These are phyloP conservation scores for Dentipellis fragilis DNA, from an alignment of 768 basidiomycete species.

Conservation along the genomic window DNA sequence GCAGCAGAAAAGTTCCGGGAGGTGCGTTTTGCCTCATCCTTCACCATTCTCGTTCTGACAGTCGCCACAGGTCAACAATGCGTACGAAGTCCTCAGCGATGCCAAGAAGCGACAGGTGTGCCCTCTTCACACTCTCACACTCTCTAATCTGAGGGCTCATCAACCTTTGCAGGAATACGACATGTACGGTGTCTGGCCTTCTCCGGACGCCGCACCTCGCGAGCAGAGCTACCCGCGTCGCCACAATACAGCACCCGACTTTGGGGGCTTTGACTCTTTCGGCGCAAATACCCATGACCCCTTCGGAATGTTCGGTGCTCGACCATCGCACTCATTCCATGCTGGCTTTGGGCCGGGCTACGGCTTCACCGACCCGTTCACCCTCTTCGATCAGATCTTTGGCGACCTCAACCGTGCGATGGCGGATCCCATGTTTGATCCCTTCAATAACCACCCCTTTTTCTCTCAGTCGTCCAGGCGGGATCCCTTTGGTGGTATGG, in stretches of 20 bases:
- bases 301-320: not conserved
- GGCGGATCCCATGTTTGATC: constrained; percentile 21
- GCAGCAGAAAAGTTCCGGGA: constrained; percentile 51
- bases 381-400: constrained; percentile 65
- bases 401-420: constrained; percentile 20
- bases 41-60: constrained; percentile 2
- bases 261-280: not conserved
- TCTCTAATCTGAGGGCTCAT: constrained; percentile 1
- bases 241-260: constrained; percentile 3
- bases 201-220: constrained; percentile 26
- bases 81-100: constrained; percentile 67
- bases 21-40: constrained; percentile 21
- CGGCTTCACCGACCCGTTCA: constrained; percentile 66
- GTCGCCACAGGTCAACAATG: constrained; percentile 56
- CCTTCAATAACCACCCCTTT: constrained; percentile 2
- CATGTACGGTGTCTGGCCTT: constrained; percentile 65
- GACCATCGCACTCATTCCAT: constrained; percentile 2
- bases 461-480: constrained; percentile 3
- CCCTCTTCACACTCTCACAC: not conserved
- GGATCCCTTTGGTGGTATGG: constrained; percentile 5
- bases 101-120: constrained; percentile 45
- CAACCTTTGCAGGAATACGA: constrained; percentile 48
- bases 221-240: constrained; percentile 1
- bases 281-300: not conserved
- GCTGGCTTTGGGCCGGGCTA: constrained; percentile 27